Evolutionary conservation across 2,329 filamentous ascomycete genomes (phyloP), one percentile per base, ranked within the genome.

Genomic region (Penicillium rolfsii): DNA sequence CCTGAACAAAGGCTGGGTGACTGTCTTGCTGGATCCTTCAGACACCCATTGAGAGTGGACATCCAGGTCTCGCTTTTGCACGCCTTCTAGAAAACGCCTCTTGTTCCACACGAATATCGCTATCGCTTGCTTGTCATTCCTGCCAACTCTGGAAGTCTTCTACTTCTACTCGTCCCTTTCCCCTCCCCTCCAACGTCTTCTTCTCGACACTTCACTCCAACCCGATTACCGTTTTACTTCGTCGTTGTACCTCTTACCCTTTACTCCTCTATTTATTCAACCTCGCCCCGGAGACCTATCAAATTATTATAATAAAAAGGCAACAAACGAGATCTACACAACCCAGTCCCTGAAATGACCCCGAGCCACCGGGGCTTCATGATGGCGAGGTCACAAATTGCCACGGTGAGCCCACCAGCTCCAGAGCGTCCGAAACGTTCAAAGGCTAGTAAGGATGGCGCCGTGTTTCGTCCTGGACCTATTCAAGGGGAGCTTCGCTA

Each of bases 401-500:
- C 41, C 38, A n/a, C 33, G 8, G 38, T 4, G 11, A 52, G 46
- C 24, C 11, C 38, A 2, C 28, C 38, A 12, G 63, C 46, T 5
- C 40, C 67, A 5, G 64, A 67, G 19, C 70, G 67, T 22, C 68
- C 69, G 26, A 78, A 76, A 64, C 76, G 73, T 69, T 82, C 83
- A 64, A 91, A 88, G 77, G 80, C 88, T 70, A 79, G 83, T 60
- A 91, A 90, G 73, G 87, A 90, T 68, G 83, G 82, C 30, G 83
- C 86, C 0, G 77, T 89, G 7, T 87, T 89, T 72, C 81, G 82
- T 30, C 86, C 85, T 68, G 85, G 85, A 50, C 83, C 83, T 60
- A 80, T 86, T 35, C 86, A 87, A 64, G 91, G 90, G 3, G 79
- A 84, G 30, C 82, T 96, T 67, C 89, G 89, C 72, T 97, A 89